phyloP scores from a whole-genome alignment of 768 basidiomycete genomes.

The Cystofilobasidium capitatum region DNA sequence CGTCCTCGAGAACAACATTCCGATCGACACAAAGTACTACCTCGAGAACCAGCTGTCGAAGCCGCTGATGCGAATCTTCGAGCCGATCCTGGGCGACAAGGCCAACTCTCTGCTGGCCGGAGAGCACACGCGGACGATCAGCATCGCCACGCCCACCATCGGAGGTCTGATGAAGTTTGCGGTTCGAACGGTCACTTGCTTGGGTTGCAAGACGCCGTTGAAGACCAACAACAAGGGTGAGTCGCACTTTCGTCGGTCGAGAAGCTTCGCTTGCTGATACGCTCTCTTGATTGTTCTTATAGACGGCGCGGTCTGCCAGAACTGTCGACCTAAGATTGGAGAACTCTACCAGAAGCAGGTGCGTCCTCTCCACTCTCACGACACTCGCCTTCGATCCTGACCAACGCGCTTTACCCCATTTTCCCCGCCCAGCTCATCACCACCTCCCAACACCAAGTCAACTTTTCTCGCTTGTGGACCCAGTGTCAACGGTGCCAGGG shows the following conservation, averaged over 20 bases:
- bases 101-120: conserved; percentile 77
- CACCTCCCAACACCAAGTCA: conserved; percentile 72
- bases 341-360: conserved; percentile 92
- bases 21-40: conserved; percentile 96
- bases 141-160: conserved; percentile 90
- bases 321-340: conserved; percentile 72
- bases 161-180: conserved; percentile 99
- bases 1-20: conserved; percentile 93
- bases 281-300: neutral
- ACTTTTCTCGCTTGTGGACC: conserved; percentile 92
- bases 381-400: neutral
- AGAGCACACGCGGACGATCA: conserved; percentile 88
- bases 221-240: conserved; percentile 58
- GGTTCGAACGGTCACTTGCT: conserved; percentile 85
- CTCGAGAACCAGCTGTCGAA: conserved; percentile 96
- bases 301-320: conserved; percentile 92
- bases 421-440: conserved; percentile 39
- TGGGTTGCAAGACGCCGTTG: conserved; percentile 89
- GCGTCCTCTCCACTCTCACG: conserved; percentile 27
- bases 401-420: neutral
- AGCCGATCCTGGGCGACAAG: conserved; percentile 90
- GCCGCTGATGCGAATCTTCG: conserved; percentile 93
- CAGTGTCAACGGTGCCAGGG: conserved; percentile 99
- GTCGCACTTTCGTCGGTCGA: conserved; percentile 39
- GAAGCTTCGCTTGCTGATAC: conserved; percentile 1